A percentile compares a stretch with the other conserved stretches of the same genome.
Conservation (phyloP, 2,329 filamentous ascomycete species). For the Aureobasidium namibiae region DNA sequence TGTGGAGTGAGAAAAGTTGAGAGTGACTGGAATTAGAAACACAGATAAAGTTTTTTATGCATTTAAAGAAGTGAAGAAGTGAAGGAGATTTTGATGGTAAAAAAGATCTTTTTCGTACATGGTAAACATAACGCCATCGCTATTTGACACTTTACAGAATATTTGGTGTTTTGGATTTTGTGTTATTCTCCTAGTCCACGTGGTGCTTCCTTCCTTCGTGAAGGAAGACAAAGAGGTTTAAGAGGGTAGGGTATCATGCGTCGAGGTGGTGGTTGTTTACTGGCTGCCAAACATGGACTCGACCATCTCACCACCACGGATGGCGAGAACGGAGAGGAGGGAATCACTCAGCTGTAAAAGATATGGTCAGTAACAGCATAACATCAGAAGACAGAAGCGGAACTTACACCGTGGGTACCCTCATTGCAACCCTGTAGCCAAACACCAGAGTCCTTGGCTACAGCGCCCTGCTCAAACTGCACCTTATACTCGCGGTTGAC, state of each 20-base stretch:
- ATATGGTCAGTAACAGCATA: neutral
- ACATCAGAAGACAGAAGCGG: neutral
- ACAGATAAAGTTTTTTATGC: neutral
- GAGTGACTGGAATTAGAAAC: too few species aligned
- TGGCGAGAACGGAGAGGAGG: conserved; percentile 29
- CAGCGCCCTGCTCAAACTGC: conserved; percentile 57
- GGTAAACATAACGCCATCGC: neutral
- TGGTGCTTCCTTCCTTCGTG: neutral
- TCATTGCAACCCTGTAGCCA: conserved; percentile 96
- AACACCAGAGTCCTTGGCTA: conserved; percentile 67
- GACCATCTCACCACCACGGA: conserved; percentile 30
- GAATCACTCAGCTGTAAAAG: conserved; percentile 24
- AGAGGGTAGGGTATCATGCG: neutral
- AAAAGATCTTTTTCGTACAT: neutral
- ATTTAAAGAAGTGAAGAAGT: too few species aligned
- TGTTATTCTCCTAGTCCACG: neutral
- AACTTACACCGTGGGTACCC: conserved; percentile 78
- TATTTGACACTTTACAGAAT: neutral
- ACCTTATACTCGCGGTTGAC: conserved; percentile 75
- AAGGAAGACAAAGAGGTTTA: neutral
- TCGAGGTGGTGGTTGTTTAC: neutral
- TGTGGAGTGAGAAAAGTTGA: too few species aligned
- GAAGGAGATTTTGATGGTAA: neutral
- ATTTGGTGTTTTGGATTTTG: neutral
- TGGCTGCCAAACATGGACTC: conserved; percentile 26